Evolutionary conservation across 768 basidiomycete species (phyloP).

Genomic region (Mycena kentingensis): DNA sequence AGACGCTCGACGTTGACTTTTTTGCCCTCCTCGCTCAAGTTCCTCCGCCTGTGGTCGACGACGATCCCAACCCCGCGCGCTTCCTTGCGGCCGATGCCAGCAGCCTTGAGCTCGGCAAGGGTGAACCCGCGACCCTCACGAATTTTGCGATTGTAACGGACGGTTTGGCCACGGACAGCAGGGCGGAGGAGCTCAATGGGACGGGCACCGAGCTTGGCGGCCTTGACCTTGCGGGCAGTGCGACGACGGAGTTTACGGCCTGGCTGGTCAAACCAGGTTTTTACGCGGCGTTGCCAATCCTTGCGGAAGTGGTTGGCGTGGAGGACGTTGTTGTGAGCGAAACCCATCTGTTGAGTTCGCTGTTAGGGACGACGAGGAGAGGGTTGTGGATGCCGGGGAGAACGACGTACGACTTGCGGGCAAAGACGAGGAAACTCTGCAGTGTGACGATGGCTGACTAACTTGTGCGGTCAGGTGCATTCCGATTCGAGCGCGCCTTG

Average conservation of each 20-base stretch:
- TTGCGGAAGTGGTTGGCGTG: slow-evolving; percentile 96
- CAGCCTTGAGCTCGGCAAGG: slow-evolving; percentile 90
- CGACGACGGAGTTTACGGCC: slow-evolving; percentile 96
- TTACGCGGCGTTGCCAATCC: slow-evolving; percentile 97
- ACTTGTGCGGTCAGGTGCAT: not conserved
- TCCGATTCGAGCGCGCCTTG: not conserved
- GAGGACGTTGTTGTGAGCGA: slow-evolving; percentile 85
- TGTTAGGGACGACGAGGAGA: slow-evolving; percentile 39
- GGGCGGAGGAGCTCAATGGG: slow-evolving; percentile 92
- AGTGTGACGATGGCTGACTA: not conserved
- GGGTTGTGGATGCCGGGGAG: no score
- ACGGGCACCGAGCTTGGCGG: slow-evolving; percentile 87
- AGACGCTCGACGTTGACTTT: slow-evolving; percentile 92
- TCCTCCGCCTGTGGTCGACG: slow-evolving; percentile 96
- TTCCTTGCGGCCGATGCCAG: slow-evolving; percentile 91
- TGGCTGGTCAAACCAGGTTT: slow-evolving; percentile 99
- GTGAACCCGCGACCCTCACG: slow-evolving; percentile 98
- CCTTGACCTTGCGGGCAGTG: slow-evolving; percentile 88
- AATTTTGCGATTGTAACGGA: slow-evolving; percentile 97
- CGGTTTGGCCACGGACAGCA: slow-evolving; percentile 93
- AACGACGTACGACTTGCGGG: not conserved
- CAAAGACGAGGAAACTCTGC: not conserved
- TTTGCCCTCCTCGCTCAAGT: slow-evolving; percentile 96
- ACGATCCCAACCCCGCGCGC: slow-evolving; percentile 91
- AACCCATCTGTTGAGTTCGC: slow-evolving; percentile 79